Conservation (phyloP, 2,329 filamentous ascomycete species). For the Alternaria sp. region DNA sequence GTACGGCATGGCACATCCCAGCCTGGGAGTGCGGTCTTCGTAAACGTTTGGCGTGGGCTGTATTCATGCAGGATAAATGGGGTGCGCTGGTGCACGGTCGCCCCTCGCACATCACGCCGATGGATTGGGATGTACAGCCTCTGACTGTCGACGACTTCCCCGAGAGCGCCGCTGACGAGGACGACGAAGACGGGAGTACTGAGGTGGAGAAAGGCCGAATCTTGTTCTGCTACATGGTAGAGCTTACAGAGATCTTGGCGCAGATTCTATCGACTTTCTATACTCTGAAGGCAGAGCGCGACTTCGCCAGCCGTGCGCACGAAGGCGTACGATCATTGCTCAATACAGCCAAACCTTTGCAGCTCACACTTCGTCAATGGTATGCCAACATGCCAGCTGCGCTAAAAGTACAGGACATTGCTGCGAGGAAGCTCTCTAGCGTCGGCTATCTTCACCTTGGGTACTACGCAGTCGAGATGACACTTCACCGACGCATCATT, state of each 20-base stretch:
- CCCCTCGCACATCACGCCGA: conserved; percentile 60
- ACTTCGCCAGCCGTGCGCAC: conserved; percentile 49
- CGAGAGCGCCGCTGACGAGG: conserved; percentile 39
- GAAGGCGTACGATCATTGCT: conserved; percentile 58
- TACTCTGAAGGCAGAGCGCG: conserved; percentile 55
- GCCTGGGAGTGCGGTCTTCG: conserved; percentile 68
- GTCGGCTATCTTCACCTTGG: conserved; percentile 54
- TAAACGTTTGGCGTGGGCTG: conserved; percentile 67
- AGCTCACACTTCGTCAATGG: conserved; percentile 61
- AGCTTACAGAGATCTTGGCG: conserved; percentile 59
- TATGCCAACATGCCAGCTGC: conserved; percentile 55
- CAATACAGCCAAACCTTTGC: conserved; percentile 60
- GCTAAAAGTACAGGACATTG: conserved; percentile 57
- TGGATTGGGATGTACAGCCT: conserved; percentile 62
- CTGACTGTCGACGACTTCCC: conserved; percentile 56
- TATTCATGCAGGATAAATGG: conserved; percentile 72
- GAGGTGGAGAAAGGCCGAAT: conserved; percentile 45
- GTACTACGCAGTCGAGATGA: conserved; percentile 56
- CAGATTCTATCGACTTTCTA: conserved; percentile 60
- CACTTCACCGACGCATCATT: conserved; percentile 52
- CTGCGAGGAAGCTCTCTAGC: conserved; percentile 34
- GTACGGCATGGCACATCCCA: conserved; percentile 67
- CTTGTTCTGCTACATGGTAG: conserved; percentile 60
- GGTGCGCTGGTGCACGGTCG: conserved; percentile 63
- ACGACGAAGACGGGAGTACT: conserved; percentile 42